Evolutionary conservation across 129 eudicot species (phyloP).

Genomic region (Artemisia argyi): DNA sequence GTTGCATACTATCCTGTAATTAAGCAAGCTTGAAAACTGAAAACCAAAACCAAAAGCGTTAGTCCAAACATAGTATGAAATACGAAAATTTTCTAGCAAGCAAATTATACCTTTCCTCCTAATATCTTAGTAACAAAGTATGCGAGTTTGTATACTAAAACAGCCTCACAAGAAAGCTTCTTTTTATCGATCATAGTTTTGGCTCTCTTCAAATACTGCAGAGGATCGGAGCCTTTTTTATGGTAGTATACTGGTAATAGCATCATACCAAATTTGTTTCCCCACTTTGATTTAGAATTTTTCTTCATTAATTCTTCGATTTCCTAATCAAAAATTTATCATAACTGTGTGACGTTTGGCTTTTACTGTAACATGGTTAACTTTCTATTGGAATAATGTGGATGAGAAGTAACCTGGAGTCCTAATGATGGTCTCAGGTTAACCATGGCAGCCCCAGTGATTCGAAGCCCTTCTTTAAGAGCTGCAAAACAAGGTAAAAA

Average conservation of each 20-base stretch:
- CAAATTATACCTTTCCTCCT: constrained; percentile 56
- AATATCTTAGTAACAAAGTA: constrained; percentile 41
- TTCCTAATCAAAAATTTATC: constrained; percentile 39
- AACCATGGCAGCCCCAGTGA: constrained; percentile 79
- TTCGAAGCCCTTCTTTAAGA: constrained; percentile 50
- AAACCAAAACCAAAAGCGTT: constrained; percentile 2
- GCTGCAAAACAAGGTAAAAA: constrained; percentile 28
- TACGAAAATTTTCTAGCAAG: background rate
- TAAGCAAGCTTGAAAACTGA: constrained; percentile 61
- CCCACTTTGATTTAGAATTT: constrained; percentile 57
- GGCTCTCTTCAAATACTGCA: constrained; percentile 59
- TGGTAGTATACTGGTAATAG: constrained; percentile 66
- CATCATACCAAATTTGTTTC: constrained; percentile 77
- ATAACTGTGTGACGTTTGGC: no score
- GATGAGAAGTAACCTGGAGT: constrained; percentile 48
- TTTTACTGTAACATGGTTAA: background rate
- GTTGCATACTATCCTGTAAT: constrained; percentile 63
- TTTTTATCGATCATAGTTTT: constrained; percentile 76
- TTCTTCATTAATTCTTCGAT: constrained; percentile 48
- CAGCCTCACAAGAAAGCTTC: constrained; percentile 74
- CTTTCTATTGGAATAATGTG: background rate
- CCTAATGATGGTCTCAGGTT: constrained; percentile 68
- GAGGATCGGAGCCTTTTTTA: constrained; percentile 43
- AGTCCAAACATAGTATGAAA: background rate
- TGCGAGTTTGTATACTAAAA: constrained; percentile 50